Conservation (phyloP, 768 basidiomycete genomes). For the Rhodotorula graminis region DNA sequence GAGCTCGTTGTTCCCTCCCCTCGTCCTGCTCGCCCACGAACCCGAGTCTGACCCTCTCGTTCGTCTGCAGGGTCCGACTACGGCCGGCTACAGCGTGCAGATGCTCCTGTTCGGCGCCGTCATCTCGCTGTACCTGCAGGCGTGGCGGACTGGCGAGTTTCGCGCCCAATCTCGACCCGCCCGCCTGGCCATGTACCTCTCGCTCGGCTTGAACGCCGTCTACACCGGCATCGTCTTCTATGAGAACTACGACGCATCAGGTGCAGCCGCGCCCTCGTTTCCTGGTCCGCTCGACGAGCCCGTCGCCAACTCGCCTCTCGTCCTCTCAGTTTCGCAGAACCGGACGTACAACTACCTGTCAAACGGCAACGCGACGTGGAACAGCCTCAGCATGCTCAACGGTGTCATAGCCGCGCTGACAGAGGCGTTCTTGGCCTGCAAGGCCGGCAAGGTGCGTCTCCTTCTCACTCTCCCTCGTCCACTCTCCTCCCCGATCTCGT, state of each 20-base stretch:
- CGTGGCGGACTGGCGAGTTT: background rate
- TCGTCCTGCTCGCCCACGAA: too few relatives aligned
- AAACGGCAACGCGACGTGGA: background rate
- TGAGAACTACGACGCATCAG: background rate
- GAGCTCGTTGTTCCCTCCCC: too few relatives aligned
- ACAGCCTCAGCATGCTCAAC: slow-evolving; percentile 1
- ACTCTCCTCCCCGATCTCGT: background rate
- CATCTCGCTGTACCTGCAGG: background rate
- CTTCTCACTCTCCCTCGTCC: too few relatives aligned
- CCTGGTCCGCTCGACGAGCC: too few relatives aligned
- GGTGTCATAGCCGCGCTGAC: background rate
- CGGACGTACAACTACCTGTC: background rate
- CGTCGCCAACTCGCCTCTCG: too few relatives aligned
- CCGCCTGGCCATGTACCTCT: background rate
- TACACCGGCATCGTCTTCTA: slow-evolving; percentile 18
- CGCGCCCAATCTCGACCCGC: background rate
- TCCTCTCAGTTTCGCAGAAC: background rate
- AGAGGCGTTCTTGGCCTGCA: background rate
- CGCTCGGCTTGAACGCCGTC: background rate
- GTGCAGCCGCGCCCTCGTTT: too few relatives aligned
- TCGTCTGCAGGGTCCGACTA: background rate
- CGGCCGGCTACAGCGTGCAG: slow-evolving; percentile 2
- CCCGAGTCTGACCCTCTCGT: too few relatives aligned
- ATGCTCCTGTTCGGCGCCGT: background rate
- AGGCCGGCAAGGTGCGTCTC: slow-evolving; percentile 11